Conservation (phyloP, 2,329 filamentous ascomycete species). For the Colletotrichum gigasporum region DNA sequence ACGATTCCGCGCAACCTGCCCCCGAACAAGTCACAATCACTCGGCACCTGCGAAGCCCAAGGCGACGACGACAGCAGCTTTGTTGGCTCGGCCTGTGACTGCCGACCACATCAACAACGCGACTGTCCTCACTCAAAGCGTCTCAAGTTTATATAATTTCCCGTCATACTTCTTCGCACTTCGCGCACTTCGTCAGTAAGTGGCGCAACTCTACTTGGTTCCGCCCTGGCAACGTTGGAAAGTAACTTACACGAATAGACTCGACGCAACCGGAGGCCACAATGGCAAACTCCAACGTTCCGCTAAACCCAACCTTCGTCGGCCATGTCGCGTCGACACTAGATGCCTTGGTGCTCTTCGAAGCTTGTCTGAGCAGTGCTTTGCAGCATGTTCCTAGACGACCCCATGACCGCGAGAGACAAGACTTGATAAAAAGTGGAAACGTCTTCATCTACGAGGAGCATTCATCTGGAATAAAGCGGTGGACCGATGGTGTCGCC, state of each 20-base stretch:
- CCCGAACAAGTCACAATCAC: neutral
- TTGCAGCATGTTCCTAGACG: slow-evolving; percentile 82
- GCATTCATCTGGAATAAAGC: slow-evolving; percentile 88
- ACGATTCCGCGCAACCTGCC: neutral
- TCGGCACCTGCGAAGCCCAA: neutral
- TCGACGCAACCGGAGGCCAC: slow-evolving; percentile 27
- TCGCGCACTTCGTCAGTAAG: slow-evolving; percentile 8
- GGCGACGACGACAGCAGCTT: neutral
- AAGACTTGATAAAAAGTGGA: slow-evolving; percentile 81
- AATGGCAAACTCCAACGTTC: slow-evolving; percentile 44
- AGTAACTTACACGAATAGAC: slow-evolving; percentile 27
- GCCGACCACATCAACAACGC: too few species aligned
- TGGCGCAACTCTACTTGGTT: slow-evolving; percentile 19
- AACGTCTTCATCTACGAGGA: slow-evolving; percentile 94
- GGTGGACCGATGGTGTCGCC: slow-evolving; percentile 91
- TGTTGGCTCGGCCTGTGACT: too few species aligned
- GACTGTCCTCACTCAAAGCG: too few species aligned
- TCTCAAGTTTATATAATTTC: too few species aligned
- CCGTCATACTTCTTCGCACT: neutral
- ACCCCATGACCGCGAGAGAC: slow-evolving; percentile 86
- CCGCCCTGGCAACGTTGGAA: slow-evolving; percentile 5
- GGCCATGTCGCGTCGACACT: slow-evolving; percentile 75
- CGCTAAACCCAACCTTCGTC: slow-evolving; percentile 70
- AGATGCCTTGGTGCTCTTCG: slow-evolving; percentile 83
- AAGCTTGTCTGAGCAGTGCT: slow-evolving; percentile 77